Evolutionary conservation across 352 stramenopile species (phyloP).

Genomic region (Pythium dissotocum): DNA sequence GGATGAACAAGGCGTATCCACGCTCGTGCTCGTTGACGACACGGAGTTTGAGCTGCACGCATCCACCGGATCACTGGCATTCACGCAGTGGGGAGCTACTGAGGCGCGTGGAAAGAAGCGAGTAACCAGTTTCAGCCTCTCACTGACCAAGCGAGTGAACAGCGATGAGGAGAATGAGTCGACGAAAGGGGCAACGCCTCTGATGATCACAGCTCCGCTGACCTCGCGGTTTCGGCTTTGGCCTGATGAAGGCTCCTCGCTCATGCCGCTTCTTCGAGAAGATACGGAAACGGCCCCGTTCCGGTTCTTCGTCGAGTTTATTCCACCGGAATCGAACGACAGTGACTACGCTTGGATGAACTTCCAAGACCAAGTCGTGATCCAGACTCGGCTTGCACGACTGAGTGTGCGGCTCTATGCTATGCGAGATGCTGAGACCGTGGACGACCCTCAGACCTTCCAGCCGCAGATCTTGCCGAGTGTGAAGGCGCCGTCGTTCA

Average conservation of each 20-base stretch:
- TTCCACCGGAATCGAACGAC: constrained; percentile 37
- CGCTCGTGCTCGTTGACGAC: constrained; percentile 37
- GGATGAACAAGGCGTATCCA: constrained; percentile 18
- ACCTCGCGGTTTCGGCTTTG: constrained; percentile 45
- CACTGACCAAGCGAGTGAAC: background rate
- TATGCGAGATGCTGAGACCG: constrained; percentile 17
- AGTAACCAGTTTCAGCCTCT: background rate
- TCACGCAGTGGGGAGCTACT: constrained; percentile 26
- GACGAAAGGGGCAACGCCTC: constrained; percentile 24
- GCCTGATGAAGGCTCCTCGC: background rate
- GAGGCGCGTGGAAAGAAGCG: constrained; percentile 18
- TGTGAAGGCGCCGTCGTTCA: constrained; percentile 52
- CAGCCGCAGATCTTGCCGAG: constrained; percentile 30
- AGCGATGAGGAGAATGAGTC: background rate
- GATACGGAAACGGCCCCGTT: background rate
- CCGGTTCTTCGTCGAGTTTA: constrained; percentile 44
- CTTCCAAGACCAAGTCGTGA: constrained; percentile 67
- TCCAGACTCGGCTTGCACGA: constrained; percentile 58
- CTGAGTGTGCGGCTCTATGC: constrained; percentile 46
- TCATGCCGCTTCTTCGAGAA: constrained; percentile 34
- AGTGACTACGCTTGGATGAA: constrained; percentile 52
- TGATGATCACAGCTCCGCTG: constrained; percentile 53
- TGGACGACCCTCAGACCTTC: constrained; percentile 23
- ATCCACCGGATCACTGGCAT: constrained; percentile 21
- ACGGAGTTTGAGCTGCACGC: constrained; percentile 34